Evolutionary conservation across 345 rosid species (phyloP).

Genomic region (Ricinus communis): DNA sequence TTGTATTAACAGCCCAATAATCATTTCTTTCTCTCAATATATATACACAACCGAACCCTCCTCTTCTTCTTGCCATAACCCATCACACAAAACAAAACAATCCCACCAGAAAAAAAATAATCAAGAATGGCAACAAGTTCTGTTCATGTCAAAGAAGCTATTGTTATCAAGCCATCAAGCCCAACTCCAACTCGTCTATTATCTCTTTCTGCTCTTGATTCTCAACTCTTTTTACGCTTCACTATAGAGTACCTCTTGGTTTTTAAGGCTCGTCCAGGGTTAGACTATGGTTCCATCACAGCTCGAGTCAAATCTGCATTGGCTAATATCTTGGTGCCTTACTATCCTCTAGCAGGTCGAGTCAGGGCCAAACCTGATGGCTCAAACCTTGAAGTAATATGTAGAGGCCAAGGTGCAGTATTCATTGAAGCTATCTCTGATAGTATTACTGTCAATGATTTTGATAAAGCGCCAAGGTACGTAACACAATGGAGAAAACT

Average conservation of each 20-base stretch:
- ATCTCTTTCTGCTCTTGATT: constrained; percentile 75
- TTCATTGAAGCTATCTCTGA: constrained; percentile 61
- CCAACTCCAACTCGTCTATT: constrained; percentile 63
- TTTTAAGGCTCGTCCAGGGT: constrained; percentile 39
- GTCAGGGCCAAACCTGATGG: constrained; percentile 51
- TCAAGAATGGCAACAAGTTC: constrained; percentile 26
- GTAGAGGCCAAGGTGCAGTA: constrained; percentile 66
- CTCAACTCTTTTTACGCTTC: constrained; percentile 89
- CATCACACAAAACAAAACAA: background rate
- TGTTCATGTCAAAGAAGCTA: constrained; percentile 54
- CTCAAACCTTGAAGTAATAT: constrained; percentile 55
- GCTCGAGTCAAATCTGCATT: constrained; percentile 59
- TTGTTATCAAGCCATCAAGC: constrained; percentile 54
- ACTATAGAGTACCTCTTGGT: constrained; percentile 72
- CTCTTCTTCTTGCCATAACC: constrained; percentile 1
- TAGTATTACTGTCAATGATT: constrained; percentile 35
- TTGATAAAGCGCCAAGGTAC: constrained; percentile 53
- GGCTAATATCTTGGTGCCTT: constrained; percentile 56
- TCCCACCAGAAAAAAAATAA: background rate
- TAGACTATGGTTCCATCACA: constrained; percentile 31
- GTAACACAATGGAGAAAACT: constrained; percentile 74
- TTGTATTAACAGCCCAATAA: background rate
- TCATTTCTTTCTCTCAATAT: background rate
- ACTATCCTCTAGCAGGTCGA: constrained; percentile 83
- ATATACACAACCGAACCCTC: constrained; percentile 24